Evolutionary conservation across 2,329 filamentous ascomycete species (phyloP).

Genomic region (Fusarium domesticum): DNA sequence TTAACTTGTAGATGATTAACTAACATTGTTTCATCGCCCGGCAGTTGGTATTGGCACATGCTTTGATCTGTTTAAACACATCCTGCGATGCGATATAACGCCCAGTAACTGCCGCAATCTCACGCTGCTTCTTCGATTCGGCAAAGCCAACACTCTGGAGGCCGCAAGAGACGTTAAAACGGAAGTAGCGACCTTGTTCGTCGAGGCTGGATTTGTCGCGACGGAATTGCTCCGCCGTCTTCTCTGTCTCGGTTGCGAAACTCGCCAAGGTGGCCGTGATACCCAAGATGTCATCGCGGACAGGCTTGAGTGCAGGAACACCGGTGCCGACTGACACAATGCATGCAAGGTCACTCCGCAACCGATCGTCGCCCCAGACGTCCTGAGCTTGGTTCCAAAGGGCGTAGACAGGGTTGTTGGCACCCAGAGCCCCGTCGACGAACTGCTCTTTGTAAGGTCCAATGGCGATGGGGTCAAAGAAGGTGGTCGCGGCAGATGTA

Average conservation of each 20-base stretch:
- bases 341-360: neutral
- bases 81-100: neutral
- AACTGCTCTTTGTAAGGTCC: conserved; percentile 24
- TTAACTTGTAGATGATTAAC: neutral
- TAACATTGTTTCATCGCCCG: conserved; percentile 1
- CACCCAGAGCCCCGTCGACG: conserved; percentile 24
- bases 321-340: conserved; percentile 3
- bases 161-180: conserved; percentile 43
- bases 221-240: conserved; percentile 37
- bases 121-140: conserved; percentile 21
- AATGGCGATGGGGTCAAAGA: conserved; percentile 25
- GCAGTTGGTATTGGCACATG: neutral
- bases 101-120: conserved; percentile 20
- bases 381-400: conserved; percentile 1
- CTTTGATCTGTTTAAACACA: conserved; percentile 1
- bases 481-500: conserved; percentile 16
- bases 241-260: conserved; percentile 39
- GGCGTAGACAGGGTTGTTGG: neutral
- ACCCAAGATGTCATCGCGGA: neutral
- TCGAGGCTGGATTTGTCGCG: conserved; percentile 33
- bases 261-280: conserved; percentile 13
- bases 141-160: conserved; percentile 41
- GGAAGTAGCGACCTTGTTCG: conserved; percentile 37
- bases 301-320: neutral
- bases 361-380: neutral